Evolutionary conservation across 345 rosid species (phyloP), one percentile per base, ranked within the genome.

Genomic region (Kandelia obovata): DNA sequence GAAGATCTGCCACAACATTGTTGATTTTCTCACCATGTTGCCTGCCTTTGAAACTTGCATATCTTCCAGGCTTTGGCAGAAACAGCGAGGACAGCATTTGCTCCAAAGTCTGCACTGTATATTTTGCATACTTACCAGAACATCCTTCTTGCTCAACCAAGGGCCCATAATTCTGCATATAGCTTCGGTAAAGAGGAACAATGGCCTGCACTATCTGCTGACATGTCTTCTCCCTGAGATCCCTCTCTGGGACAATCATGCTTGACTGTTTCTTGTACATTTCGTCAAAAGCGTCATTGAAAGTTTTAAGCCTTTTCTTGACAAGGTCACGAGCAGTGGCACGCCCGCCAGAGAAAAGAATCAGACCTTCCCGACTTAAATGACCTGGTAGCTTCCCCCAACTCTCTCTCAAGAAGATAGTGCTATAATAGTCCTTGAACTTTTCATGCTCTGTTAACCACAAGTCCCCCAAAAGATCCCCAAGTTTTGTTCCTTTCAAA

Each of bases 291-390:
- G 92, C 96, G 62, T 90, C 99, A 21, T 95, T 95, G 77, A 95
- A 95, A 11, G 83, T 79, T 73, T 89, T 92, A 55, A 95, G 72
- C 74, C 96, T 84, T 86, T 88, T 90, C 88, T 95, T 95, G 62
- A 95, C 99, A 63, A 95, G 98, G 81, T 95, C 98, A 66, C 99
- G 99, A 61, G 99, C 98, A 67, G 98, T 92, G 52, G 97, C 99
- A 71, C 97, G 97, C 62, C 99, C 97, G 21, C 98, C 99, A 1
- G 99, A 95, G 87, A 95, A 92, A 37, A 90, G 81, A 73, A 95
- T 90, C 47, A 95, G 87, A 35, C 99, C 98, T 85, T 95, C 99
- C 65, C 98, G 71, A 75, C 99, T 95, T 79, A 95, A 83, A 65
- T 92, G 97, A 62, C 82, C 81, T 0, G 97, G 97, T 66, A 92